phyloP scores from a whole-genome alignment of 176 grass and related monocot species.

The Echinochloa phyllopogon region DNA sequence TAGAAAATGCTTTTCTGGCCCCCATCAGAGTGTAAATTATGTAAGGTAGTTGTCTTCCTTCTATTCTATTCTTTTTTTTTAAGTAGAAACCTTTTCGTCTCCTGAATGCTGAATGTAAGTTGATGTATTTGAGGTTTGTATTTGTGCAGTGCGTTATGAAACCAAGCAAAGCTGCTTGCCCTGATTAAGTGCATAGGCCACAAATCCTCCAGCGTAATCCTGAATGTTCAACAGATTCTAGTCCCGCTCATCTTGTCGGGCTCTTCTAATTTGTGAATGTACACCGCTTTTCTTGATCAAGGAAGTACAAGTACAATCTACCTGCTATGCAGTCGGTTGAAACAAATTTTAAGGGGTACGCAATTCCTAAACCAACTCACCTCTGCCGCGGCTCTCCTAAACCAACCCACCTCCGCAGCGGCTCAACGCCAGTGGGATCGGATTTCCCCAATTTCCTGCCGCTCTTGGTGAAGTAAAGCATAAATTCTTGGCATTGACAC shows the following conservation, averaged over 20 bases:
- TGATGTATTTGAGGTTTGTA: conserved; percentile 1
- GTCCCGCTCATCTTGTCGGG: not conserved
- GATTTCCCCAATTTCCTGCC: no score
- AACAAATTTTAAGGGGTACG: no score
- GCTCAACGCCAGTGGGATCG: not conserved
- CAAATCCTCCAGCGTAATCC: not conserved
- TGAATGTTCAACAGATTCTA: not conserved
- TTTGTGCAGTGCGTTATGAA: conserved; percentile 22
- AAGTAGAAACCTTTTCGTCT: not conserved
- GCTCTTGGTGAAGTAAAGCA: not conserved
- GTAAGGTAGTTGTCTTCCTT: not conserved
- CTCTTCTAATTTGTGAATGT: not conserved
- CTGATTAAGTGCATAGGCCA: not conserved
- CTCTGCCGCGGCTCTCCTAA: not conserved
- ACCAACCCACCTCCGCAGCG: not conserved
- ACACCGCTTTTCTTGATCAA: not conserved
- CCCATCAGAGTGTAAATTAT: conserved; percentile 34
- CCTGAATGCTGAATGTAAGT: not conserved
- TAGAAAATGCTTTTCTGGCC: conserved; percentile 12
- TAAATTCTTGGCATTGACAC: not conserved
- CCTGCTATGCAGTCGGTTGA: not conserved
- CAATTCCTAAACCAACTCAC: no score
- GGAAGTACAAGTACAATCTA: not conserved
- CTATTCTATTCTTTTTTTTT: not conserved
- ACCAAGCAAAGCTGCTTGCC: conserved; percentile 10